Evolutionary conservation across 148 eudicot species (phyloP), one percentile per base, ranked within the genome.

Genomic region (Camellia granthamiana): DNA sequence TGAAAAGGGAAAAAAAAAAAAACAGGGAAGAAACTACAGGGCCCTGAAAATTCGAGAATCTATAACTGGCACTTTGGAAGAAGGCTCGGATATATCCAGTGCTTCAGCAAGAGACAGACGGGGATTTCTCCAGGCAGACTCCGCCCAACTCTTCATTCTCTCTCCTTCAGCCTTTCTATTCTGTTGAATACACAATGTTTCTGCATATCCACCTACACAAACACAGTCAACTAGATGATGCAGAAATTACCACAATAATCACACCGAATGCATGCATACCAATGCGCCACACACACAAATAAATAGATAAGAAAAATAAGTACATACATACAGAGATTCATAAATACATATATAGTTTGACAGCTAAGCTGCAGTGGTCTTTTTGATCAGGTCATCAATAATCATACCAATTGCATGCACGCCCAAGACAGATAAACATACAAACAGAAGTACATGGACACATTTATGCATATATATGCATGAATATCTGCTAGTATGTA

Each of bases 31-130:
- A 62, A 79, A 78, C 80, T 90, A 95, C 68, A 93, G 84, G 16
- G 67, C 91, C 81, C 94, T 84, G 89, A 87, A 85, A 60, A 93
- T 91, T 77, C 98, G 89, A 80, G 91, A 72, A 83, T 93, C 99
- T 10, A 95, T 82, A 19, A 95, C 92, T 1, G 92, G 90, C 47
- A 95, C 84, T 80, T 89, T 92, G 68, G 89, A 83, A 78, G 92
- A 85, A 55, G 90, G 80, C 68, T 90, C 92, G 0, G 93, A 84
- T 69, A 86, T 75, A 68, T 93, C 90, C 23, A 95, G 76, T 58
- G 98, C 97, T 74, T 95, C 96, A 16, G 94, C 89, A 23, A 95
- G 92, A 68, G 99, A 91, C 23, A 95, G 81, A 59, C 95, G 85
- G 12, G 90, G 88, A 73, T 95, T 92, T 80, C 86, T 87, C 98